Conservation (phyloP, 805 yeast genomes). For the Sugiyamaella chiloensis region DNA sequence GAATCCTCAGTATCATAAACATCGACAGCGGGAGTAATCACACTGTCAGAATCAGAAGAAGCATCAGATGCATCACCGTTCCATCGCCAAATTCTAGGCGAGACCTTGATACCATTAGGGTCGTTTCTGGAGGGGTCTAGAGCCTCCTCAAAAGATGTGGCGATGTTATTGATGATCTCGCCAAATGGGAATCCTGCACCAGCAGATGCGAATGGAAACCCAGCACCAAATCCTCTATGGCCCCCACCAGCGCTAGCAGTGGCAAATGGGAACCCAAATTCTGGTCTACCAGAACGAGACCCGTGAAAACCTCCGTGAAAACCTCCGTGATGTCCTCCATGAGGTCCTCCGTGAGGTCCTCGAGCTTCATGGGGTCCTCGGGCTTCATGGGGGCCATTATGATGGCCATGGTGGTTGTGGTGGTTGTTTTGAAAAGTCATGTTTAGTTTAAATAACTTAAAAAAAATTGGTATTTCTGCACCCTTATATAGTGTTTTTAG, state of each 20-base stretch:
- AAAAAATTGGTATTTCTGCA: not conserved
- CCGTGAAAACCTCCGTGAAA: no score
- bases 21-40: conserved; percentile 55
- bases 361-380: no score
- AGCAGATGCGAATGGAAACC: no score
- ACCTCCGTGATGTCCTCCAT: no score
- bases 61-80: not conserved
- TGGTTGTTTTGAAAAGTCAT: not conserved
- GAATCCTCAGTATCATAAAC: conserved; percentile 49
- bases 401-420: no score
- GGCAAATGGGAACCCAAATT: no score
- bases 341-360: no score
- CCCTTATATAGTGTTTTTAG: not conserved
- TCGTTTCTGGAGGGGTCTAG: not conserved
- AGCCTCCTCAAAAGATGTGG: not conserved
- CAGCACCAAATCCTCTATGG: no score
- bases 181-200: not conserved
- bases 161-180: conserved; percentile 1
- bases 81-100: not conserved
- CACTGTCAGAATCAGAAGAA: not conserved
- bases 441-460: not conserved
- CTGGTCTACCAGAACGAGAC: no score
- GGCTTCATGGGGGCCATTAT: no score
- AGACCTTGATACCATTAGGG: not conserved
- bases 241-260: no score